These are phyloP conservation scores for Pyrenula massariospora DNA, from an alignment of 495 filamentous ascomycete species.

Conservation along the genomic window DNA sequence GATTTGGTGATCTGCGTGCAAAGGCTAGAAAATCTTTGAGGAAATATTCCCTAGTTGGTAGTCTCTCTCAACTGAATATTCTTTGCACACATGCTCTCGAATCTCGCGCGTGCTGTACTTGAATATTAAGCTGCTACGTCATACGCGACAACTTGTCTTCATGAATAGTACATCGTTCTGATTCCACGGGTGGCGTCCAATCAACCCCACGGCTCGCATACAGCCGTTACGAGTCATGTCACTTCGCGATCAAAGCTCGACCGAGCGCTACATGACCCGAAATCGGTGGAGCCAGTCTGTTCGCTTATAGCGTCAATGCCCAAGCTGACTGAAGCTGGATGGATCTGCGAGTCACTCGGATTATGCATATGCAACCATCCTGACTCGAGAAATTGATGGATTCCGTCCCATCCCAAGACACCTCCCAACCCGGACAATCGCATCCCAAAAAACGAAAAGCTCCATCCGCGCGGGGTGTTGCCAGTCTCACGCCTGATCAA, in stretches of 20 bases:
- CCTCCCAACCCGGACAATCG: neutral
- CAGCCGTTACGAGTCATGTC: neutral
- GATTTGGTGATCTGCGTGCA: too few relatives aligned
- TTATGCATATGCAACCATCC: neutral
- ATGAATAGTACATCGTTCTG: too few relatives aligned
- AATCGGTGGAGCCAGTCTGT: neutral
- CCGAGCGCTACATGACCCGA: neutral
- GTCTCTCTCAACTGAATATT: too few relatives aligned
- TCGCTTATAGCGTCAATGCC: neutral
- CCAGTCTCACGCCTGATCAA: slow-evolving; percentile 61
- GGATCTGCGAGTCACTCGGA: neutral
- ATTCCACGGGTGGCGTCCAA: too few relatives aligned
- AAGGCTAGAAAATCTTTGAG: too few relatives aligned
- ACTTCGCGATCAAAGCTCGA: neutral
- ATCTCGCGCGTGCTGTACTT: too few relatives aligned
- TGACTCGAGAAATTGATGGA: neutral
- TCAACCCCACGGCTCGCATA: too few relatives aligned
- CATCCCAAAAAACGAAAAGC: slow-evolving; percentile 28
- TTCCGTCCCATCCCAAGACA: neutral
- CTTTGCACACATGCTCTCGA: too few relatives aligned
- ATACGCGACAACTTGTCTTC: too few relatives aligned
- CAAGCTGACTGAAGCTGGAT: neutral
- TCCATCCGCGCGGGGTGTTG: slow-evolving; percentile 48
- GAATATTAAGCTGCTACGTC: too few relatives aligned
- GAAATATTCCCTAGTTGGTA: too few relatives aligned